Base-by-base conservation (phyloP, 1,284 basidiomycete species). In the Microbotryum saponariae region DNA sequence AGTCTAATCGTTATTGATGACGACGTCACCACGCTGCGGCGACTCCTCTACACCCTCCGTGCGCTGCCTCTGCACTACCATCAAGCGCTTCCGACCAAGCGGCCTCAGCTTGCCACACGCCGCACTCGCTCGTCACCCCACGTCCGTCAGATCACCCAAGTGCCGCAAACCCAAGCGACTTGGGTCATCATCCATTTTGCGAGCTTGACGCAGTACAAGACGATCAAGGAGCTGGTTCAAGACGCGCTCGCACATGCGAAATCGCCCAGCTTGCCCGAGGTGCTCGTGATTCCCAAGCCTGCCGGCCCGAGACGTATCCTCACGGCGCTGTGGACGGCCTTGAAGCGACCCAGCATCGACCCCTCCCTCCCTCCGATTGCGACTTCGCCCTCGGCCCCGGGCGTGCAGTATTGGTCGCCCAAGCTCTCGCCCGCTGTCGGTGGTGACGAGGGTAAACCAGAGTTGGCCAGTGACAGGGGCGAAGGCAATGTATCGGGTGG, bases 241-340 rank as follows among this genome's bases (percentile, higher is more conserved):
- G 83, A 82, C 25, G 79, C 86, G 25, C 78, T 89, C 52, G 75
- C 75, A 75, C 51, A 78, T 78, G 23, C 81, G 78, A 70, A 70
- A 7, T 66, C 60, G 71, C 77, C 57, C 60, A 71, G 65, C 25
- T 70, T 82, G 4, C 86, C 91, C 0, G 92, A 97, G 70, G 83
- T 94, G 31, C 88, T 96, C 79, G 89, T 97, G 67, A 86, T 97
- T 31, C 92, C 91, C 6, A 97, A 97, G 76, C 92, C 92, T 6
- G 91, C 89, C 10, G 93, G 93, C 4, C 92, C 92, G 1, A 83
- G 92, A 44, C 83, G 92, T 10, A 85, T 96, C 68, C 77, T 97
- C 63, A 92, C 91, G 6, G 87, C 91, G 12, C 78, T 97, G 20
- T 87, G 92, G 73, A 94, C 89, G 4, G 88, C 89, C 2, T 80